A percentile compares a stretch with the other conserved stretches of the same genome.
phyloP scores from a whole-genome alignment of 2,329 filamentous ascomycete genomes.

The Phyllosticta paracitricarpa region DNA sequence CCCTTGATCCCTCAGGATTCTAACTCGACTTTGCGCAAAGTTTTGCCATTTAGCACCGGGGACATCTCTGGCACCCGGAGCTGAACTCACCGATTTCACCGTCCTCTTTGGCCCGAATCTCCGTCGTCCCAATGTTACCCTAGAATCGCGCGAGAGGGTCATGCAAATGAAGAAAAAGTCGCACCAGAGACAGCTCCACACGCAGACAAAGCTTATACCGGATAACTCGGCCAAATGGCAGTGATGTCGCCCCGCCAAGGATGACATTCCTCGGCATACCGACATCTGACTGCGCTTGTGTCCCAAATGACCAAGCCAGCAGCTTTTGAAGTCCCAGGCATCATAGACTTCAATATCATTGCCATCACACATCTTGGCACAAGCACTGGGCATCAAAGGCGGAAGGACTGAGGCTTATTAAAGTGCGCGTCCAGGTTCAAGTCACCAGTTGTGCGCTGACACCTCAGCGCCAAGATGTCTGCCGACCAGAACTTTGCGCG shows the following conservation, averaged over 20 bases:
- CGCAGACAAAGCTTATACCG: slow-evolving; percentile 25
- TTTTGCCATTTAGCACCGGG: slow-evolving; percentile 35
- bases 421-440: neutral
- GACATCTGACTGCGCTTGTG: neutral
- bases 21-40: slow-evolving; percentile 16
- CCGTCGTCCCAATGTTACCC: slow-evolving; percentile 30
- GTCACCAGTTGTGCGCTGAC: neutral
- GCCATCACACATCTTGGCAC: neutral
- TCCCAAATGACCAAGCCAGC: neutral
- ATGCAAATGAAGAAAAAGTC: slow-evolving; percentile 19
- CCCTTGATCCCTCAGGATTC: neutral
- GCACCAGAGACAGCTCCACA: slow-evolving; percentile 27
- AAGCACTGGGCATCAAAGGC: neutral
- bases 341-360: neutral
- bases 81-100: slow-evolving; percentile 35
- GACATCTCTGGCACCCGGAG: slow-evolving; percentile 25
- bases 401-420: neutral
- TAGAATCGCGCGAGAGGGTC: slow-evolving; percentile 22
- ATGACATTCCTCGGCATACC: neutral
- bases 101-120: slow-evolving; percentile 33
- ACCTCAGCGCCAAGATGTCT: neutral
- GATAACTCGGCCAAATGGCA: slow-evolving; percentile 28
- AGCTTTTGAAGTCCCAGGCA: neutral
- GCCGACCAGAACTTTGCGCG: neutral
- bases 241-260: neutral